Evolutionary conservation across 169 alveolate species (phyloP).

Genomic region (Amoebophrya sp.): DNA sequence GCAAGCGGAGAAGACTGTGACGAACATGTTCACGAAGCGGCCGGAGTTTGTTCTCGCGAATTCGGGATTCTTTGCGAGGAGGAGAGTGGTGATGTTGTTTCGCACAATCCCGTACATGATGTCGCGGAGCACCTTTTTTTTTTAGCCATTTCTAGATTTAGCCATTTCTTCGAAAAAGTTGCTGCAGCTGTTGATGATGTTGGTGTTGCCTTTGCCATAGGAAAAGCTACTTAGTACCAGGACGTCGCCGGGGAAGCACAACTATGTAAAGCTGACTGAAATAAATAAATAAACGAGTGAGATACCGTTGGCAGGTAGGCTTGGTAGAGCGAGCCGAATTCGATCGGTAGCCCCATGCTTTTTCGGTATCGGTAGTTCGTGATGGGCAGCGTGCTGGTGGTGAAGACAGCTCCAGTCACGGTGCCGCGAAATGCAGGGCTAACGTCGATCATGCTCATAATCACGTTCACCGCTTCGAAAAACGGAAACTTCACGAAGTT

Average conservation of each 20-base stretch:
- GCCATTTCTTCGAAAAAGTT: too few species aligned
- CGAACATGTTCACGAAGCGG: slow-evolving; percentile 12
- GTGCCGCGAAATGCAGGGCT: slow-evolving; percentile 3
- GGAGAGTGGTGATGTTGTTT: neutral
- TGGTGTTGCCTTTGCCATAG: too few species aligned
- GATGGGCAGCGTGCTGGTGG: slow-evolving; percentile 12
- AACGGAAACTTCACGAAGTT: slow-evolving; percentile 18
- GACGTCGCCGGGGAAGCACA: too few species aligned
- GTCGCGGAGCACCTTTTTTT: neutral
- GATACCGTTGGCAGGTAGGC: slow-evolving; percentile 8
- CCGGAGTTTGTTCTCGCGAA: neutral
- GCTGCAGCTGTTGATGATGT: too few species aligned
- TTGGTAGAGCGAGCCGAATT: neutral
- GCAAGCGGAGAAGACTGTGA: slow-evolving; percentile 17
- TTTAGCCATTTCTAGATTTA: too few species aligned
- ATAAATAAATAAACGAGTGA: too few species aligned
- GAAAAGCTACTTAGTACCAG: too few species aligned
- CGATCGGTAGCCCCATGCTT: neutral
- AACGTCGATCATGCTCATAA: neutral
- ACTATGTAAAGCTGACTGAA: too few species aligned
- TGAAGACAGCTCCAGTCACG: slow-evolving; percentile 7
- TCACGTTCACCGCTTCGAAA: slow-evolving; percentile 12
- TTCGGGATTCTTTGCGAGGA: neutral
- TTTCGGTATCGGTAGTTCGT: slow-evolving; percentile 16
- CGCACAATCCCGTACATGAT: neutral